Evolutionary conservation across 306 rosid species (phyloP), one percentile per base, ranked within the genome.

Genomic region (Boehmeria nivea): DNA sequence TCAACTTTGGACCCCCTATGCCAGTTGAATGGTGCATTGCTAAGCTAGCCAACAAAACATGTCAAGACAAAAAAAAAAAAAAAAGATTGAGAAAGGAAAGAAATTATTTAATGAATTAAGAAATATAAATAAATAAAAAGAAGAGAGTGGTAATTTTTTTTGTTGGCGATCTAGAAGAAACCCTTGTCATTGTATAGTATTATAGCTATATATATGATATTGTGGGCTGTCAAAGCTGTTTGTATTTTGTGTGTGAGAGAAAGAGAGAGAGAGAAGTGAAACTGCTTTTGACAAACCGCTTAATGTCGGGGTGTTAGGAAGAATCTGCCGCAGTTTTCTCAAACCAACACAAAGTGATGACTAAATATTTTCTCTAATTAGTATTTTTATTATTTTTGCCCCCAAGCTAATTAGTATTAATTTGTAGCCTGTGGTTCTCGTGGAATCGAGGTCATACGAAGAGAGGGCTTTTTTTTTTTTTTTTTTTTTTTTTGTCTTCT

Each of bases 151-250:
- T 59, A n/a, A n/a, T n/a, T n/a, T n/a, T 72, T 72, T 37, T 59
- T 57, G 72, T 65, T 54, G 57, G 44, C n/a, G 33, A 54, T 56
- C 54, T 48, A 69, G 61, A 48, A 53, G 64, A 45, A 57, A 67
- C 60, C 43, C 16, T 60, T 51, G 23, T 43, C 18, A 15, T 46
- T 15, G 63, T n/a, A 3, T 40, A n/a, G 4, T 5, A 11, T 4
- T n/a, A n/a, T n/a, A n/a, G n/a, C n/a, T n/a, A n/a, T n/a, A n/a
- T n/a, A n/a, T n/a, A n/a, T n/a, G n/a, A 82, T 86, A 73, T 71
- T 86, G 95, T 86, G 95, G 87, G 95, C 85, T 75, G 81, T 61
- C 76, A 15, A 64, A 72, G 77, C 53, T 59, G 81, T 72, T 61
- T 81, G 50, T 23, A 43, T 25, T 49, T 49, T 58, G 19, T 33